These are phyloP conservation scores for Cicer pinnatifidum DNA, from an alignment of 306 rosid species.

Conservation along the genomic window DNA sequence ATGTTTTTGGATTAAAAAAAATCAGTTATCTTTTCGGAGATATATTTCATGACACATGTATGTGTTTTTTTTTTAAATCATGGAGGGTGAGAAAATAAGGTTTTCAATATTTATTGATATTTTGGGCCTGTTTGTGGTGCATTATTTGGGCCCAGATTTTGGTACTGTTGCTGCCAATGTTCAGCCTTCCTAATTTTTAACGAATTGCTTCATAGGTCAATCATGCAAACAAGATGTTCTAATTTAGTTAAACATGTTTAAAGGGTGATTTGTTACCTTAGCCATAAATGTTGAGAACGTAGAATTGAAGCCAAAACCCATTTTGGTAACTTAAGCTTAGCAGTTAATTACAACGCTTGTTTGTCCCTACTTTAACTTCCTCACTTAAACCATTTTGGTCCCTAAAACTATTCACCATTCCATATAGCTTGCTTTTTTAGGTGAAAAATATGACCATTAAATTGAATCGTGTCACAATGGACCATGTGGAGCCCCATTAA, in stretches of 20 bases:
- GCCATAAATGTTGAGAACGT: constrained; percentile 24
- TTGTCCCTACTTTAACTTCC: constrained; percentile 27
- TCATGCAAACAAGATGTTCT: constrained; percentile 32
- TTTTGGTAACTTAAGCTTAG: constrained; percentile 2
- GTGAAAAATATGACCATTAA: not conserved
- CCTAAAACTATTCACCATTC: constrained; percentile 10
- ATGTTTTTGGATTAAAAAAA: no score
- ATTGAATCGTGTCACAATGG: not conserved
- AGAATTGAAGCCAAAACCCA: constrained; percentile 23
- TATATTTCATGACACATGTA: no score
- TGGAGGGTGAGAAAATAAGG: no score
- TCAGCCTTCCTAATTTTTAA: not conserved
- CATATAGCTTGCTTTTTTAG: not conserved
- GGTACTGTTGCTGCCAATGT: not conserved
- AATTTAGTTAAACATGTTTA: constrained; percentile 35
- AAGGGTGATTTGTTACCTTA: constrained; percentile 12
- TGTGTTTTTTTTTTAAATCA: no score
- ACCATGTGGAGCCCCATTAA: not conserved
- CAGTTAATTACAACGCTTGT: constrained; percentile 17
- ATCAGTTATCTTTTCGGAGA: no score
- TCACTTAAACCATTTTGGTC: constrained; percentile 14
- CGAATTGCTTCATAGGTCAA: not conserved
- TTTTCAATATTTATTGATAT: no score
- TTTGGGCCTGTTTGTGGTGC: not conserved
- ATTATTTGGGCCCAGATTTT: not conserved